Evolutionary conservation across 2,329 filamentous ascomycete genomes (phyloP), one percentile per base, ranked within the genome.

Genomic region (Capronia coronata): DNA sequence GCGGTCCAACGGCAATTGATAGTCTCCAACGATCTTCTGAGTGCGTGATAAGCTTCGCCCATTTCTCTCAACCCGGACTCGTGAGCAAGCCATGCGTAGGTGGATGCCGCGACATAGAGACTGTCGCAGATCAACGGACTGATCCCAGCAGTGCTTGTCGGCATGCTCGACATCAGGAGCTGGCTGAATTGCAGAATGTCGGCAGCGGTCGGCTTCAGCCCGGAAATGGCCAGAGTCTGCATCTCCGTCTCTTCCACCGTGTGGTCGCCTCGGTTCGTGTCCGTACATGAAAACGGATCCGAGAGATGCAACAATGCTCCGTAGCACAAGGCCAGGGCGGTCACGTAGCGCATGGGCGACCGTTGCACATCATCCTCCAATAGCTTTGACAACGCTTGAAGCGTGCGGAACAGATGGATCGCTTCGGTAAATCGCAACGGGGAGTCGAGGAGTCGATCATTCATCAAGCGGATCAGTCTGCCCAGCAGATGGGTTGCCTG

Each of bases 401-500:
- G 37, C 6, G 64, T 67, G 1, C 62, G 59, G 44, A 63, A 58
- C 6, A 68, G 54, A 43, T 67, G 66, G 13, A 64, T 57, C 2
- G 65, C 66, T 49, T 66, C 62, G 6, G 61, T 51, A 46, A 64
- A 66, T 14, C 58, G 59, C 54, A 64, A 63, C 16, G 63, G 54
- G 2, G 59, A 18, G 11, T 66, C 62, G 13, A 63, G 46, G 2
- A 48, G 46, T 18, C 47, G 50, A 43, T 68, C 66, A 42, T 66
- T 61, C 23, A 63, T 46, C 30, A 67, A 60, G 1, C 57, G 50
- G 11, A 66, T 46, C 2, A 66, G 59, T 44, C 64, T 63, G 1
- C 66, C 65, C 1, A 67, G 53, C 8, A 68, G 52, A 48, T 67
- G 63, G 11, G 54, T 54, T n/a, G 64, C 64, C 51, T 68, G 66